phyloP scores from a whole-genome alignment of 768 basidiomycete genomes.

The Auricularia sp. region DNA sequence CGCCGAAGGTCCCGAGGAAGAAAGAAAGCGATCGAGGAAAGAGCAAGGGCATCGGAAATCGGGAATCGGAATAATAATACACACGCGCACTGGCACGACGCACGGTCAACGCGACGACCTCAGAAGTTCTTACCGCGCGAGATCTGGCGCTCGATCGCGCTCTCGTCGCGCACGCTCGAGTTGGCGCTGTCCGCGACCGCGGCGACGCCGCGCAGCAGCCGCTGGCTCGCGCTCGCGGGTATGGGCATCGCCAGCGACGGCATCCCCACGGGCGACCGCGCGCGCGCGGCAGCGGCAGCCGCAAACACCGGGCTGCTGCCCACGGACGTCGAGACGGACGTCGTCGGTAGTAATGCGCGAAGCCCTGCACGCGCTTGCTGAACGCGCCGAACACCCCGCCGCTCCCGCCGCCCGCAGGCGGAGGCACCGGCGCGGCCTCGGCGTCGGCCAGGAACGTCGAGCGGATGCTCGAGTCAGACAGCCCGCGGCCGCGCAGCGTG shows the following conservation, averaged over 20 bases:
- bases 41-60: not conserved
- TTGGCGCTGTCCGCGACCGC: not conserved
- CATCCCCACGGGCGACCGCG: not conserved
- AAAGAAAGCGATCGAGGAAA: not conserved
- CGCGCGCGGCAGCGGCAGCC: not conserved
- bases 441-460: slow-evolving; percentile 58
- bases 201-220: not conserved
- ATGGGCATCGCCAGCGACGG: not conserved
- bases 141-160: not conserved
- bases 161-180: not conserved
- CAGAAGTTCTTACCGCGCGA: not conserved
- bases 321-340: not conserved
- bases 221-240: not conserved
- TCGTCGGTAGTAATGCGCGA: not conserved
- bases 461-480: slow-evolving; percentile 89
- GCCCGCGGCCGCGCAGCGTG: slow-evolving; percentile 63
- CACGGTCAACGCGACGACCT: not conserved
- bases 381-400: not conserved
- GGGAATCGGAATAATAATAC: not conserved
- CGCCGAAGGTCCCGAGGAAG: not conserved
- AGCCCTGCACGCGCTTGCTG: slow-evolving; percentile 1
- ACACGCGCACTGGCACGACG: not conserved
- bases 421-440: not conserved
- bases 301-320: not conserved
- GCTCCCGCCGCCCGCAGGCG: not conserved